These are phyloP conservation scores for Talaromyces islandicus DNA, from an alignment of 2,329 filamentous ascomycete species.

Conservation along the genomic window DNA sequence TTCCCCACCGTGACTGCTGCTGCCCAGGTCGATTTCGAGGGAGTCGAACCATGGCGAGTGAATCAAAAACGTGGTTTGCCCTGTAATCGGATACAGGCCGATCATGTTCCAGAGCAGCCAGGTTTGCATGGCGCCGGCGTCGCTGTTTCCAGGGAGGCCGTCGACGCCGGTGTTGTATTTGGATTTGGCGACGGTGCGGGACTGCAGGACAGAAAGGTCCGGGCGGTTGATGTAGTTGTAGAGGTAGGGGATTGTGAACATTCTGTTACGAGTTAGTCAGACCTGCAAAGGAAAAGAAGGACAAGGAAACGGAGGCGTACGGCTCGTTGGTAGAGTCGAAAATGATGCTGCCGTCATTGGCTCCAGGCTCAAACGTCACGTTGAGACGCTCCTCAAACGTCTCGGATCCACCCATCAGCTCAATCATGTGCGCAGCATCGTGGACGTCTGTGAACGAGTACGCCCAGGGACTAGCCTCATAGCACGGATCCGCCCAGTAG, in stretches of 20 bases:
- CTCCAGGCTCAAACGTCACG: slow-evolving; percentile 47
- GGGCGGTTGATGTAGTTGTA: slow-evolving; percentile 62
- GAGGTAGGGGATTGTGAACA: slow-evolving; percentile 48
- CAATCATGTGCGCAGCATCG: slow-evolving; percentile 53
- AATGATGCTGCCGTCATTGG: slow-evolving; percentile 35
- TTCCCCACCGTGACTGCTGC: no score
- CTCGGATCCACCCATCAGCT: slow-evolving; percentile 48
- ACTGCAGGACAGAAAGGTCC: slow-evolving; percentile 38
- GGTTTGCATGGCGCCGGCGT: slow-evolving; percentile 59
- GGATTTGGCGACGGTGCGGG: slow-evolving; percentile 55
- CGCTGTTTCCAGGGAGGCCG: slow-evolving; percentile 60
- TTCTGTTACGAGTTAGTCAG: background rate
- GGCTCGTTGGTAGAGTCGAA: slow-evolving; percentile 66
- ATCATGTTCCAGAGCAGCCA: slow-evolving; percentile 60
- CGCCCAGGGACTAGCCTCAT: slow-evolving; percentile 66
- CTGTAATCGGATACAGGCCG: slow-evolving; percentile 51
- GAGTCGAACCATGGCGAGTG: slow-evolving; percentile 57
- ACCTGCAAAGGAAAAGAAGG: no score
- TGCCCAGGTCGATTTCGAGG: slow-evolving; percentile 49
- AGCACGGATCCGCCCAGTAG: slow-evolving; percentile 62
- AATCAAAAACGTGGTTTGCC: slow-evolving; percentile 61
- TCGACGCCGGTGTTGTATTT: slow-evolving; percentile 50
- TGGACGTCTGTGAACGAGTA: slow-evolving; percentile 69
- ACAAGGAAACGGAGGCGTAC: slow-evolving; percentile 31
- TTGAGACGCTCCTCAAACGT: slow-evolving; percentile 44